Evolutionary conservation across 176 grass and related monocot species (phyloP).

Genomic region (Rhipidocladum racemiflorum): DNA sequence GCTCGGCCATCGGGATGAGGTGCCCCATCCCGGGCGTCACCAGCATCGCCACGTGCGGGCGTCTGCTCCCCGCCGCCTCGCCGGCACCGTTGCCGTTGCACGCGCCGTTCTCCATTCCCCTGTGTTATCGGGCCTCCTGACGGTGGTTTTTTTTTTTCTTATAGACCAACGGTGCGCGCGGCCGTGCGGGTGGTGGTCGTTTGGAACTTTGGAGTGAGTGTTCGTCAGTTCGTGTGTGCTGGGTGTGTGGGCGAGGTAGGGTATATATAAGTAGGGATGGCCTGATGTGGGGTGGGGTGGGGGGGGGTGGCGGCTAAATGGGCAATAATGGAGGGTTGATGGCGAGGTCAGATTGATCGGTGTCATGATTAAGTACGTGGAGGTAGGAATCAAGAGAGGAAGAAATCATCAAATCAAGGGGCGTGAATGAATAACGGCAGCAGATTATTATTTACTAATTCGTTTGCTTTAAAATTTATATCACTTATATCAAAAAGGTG

Average conservation of each 20-base stretch:
- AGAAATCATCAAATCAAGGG: too few relatives aligned
- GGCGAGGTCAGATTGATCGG: not conserved
- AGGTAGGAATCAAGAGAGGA: not conserved
- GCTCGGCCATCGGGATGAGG: constrained; percentile 56
- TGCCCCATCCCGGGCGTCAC: constrained; percentile 55
- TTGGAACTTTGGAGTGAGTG: not conserved
- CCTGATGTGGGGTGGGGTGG: not conserved
- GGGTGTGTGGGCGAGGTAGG: not conserved
- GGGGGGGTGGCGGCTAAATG: too few relatives aligned
- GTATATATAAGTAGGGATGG: not conserved
- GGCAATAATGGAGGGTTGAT: constrained; percentile 25
- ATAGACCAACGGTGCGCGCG: not conserved
- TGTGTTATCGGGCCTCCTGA: not conserved
- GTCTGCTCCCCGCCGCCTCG: not conserved
- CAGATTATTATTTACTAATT: too few relatives aligned
- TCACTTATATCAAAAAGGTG: too few relatives aligned
- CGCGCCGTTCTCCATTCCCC: not conserved
- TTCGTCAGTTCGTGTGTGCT: not conserved
- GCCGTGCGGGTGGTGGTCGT: not conserved
- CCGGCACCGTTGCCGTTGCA: not conserved
- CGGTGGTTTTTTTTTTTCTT: not conserved
- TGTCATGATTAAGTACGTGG: constrained; percentile 24
- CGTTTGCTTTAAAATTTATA: too few relatives aligned
- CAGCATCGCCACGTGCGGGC: constrained; percentile 49
- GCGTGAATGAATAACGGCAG: too few relatives aligned